Conservation (phyloP, 2,329 filamentous ascomycete species). For the Apiospora aurea region DNA sequence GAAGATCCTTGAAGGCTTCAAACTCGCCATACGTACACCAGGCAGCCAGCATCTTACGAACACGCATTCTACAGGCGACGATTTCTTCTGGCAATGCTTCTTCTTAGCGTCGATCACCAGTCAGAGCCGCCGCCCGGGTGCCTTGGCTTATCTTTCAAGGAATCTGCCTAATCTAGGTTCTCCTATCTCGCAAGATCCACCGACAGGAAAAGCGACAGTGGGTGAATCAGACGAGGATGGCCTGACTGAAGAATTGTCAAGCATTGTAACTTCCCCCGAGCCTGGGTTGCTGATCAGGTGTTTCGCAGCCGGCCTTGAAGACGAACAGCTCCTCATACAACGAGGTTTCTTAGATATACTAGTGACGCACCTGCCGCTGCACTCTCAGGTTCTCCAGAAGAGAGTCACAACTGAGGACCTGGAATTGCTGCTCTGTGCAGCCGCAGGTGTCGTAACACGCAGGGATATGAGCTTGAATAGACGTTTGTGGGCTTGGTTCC, state of each 20-base stretch:
- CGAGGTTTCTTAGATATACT: conserved; percentile 92
- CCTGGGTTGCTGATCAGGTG: conserved; percentile 89
- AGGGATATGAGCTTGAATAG: conserved; percentile 97
- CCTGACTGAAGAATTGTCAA: conserved; percentile 61
- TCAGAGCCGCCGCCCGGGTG: conserved; percentile 81
- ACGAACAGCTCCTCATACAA: conserved; percentile 90
- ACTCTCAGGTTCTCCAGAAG: conserved; percentile 80
- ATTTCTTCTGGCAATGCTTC: conserved; percentile 98
- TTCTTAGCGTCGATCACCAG: conserved; percentile 94
- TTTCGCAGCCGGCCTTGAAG: conserved; percentile 87
- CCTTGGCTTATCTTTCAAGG: conserved; percentile 83
- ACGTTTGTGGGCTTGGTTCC: conserved; percentile 93
- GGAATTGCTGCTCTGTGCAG: conserved; percentile 81
- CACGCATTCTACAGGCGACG: conserved; percentile 70
- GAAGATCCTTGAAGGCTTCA: conserved; percentile 79
- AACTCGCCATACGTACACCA: conserved; percentile 67
- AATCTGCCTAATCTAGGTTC: conserved; percentile 76
- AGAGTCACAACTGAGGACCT: conserved; percentile 78
- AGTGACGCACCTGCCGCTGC: conserved; percentile 86
- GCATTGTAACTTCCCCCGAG: conserved; percentile 84
- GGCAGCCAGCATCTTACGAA: conserved; percentile 57
- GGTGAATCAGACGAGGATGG: conserved; percentile 46
- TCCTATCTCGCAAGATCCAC: conserved; percentile 41
- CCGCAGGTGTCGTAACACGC: conserved; percentile 84
- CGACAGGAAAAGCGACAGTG: conserved; percentile 41